Evolutionary conservation across 176 grass and related monocot species (phyloP).

Genomic region (Carex scoparia): DNA sequence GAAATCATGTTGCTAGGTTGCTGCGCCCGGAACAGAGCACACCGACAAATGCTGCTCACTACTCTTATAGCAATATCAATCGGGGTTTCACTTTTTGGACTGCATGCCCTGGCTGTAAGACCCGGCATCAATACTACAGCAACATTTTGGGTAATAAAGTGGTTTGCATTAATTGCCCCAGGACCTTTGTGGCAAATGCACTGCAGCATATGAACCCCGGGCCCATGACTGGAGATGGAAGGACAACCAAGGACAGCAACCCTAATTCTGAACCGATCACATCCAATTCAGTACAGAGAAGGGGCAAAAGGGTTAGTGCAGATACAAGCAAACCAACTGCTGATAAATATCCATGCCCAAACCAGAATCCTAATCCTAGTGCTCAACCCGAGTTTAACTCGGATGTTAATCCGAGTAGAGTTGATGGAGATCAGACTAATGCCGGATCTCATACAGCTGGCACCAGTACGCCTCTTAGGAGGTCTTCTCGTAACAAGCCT

Average conservation of each 20-base stretch:
- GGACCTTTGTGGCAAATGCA: constrained; percentile 45
- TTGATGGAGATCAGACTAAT: not conserved
- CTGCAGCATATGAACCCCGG: constrained; percentile 34
- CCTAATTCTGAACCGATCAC: constrained; percentile 12
- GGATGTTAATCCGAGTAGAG: not conserved
- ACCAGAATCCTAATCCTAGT: not conserved
- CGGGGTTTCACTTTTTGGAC: constrained; percentile 59
- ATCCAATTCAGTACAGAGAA: not conserved
- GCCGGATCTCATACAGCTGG: not conserved
- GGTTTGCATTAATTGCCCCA: constrained; percentile 43
- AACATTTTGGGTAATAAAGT: constrained; percentile 32
- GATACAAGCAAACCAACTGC: constrained; percentile 1
- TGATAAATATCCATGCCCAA: not conserved
- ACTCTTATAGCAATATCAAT: constrained; percentile 33
- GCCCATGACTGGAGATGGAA: constrained; percentile 22
- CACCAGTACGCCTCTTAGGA: not conserved
- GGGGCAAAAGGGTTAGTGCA: not conserved
- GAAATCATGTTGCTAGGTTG: not conserved
- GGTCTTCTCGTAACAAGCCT: not conserved
- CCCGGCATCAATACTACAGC: constrained; percentile 47
- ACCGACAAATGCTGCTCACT: not conserved
- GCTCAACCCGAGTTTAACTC: not conserved
- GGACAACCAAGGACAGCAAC: constrained; percentile 28
- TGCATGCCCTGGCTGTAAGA: constrained; percentile 49
- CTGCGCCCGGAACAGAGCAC: not conserved